A percentile compares a stretch with the other conserved stretches of the same genome.
Conservation (phyloP, 2,329 filamentous ascomycete species). For the Ampelomyces quisqualis region DNA sequence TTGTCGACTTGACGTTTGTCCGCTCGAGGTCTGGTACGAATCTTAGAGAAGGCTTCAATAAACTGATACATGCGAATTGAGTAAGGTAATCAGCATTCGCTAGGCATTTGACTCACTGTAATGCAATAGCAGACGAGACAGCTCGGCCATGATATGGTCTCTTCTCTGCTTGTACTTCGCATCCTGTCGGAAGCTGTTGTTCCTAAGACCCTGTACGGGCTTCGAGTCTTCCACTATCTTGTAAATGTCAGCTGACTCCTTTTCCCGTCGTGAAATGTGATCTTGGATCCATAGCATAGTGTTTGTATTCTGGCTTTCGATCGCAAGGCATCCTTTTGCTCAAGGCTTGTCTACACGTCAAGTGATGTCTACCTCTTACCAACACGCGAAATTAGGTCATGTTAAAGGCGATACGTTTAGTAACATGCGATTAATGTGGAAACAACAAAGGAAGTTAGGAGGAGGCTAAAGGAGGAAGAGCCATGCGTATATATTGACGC, state of each 20-base stretch:
- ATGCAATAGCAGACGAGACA: constrained; percentile 13
- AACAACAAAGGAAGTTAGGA: too few relatives aligned
- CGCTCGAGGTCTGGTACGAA: constrained; percentile 14
- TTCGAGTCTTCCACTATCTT: constrained; percentile 1
- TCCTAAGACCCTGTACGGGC: constrained; percentile 4
- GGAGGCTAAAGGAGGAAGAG: too few relatives aligned
- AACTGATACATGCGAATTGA: constrained; percentile 11
- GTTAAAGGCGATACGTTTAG: too few relatives aligned
- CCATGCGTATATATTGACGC: too few relatives aligned
- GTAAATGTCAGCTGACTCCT: constrained; percentile 12
- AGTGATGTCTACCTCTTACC: neutral
- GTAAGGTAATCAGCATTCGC: neutral
- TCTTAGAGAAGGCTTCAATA: constrained; percentile 20
- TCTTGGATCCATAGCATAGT: constrained; percentile 30
- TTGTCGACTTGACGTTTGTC: constrained; percentile 15
- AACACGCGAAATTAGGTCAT: too few relatives aligned
- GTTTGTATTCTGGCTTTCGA: constrained; percentile 25
- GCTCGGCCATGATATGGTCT: constrained; percentile 15
- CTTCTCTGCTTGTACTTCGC: constrained; percentile 6
- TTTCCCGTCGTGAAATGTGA: constrained; percentile 17
- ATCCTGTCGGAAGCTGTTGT: constrained; percentile 21
- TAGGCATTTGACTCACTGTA: constrained; percentile 14
- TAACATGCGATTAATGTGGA: too few relatives aligned
- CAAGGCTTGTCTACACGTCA: constrained; percentile 10
- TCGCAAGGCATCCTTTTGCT: constrained; percentile 34